phyloP scores from a whole-genome alignment of 2,329 filamentous ascomycete genomes.

The Monosporascus sp. region DNA sequence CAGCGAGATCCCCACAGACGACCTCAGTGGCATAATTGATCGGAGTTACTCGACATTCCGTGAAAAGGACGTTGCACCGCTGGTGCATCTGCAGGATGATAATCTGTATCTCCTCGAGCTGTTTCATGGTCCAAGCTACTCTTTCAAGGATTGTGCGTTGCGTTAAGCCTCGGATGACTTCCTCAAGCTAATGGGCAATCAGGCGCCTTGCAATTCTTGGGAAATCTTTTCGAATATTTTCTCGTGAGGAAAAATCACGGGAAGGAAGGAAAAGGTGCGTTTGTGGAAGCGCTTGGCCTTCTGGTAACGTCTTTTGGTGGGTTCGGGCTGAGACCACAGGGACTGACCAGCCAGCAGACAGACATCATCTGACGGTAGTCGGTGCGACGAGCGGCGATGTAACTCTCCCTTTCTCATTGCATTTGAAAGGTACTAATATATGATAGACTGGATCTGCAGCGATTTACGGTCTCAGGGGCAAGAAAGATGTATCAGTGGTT shows the following conservation, averaged over 20 bases:
- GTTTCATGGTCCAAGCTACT: conserved; percentile 92
- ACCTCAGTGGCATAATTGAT: conserved; percentile 78
- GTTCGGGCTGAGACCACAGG: not conserved
- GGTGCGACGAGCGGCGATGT: conserved; percentile 76
- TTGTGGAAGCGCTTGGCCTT: too few species aligned
- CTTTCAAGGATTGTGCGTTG: conserved; percentile 70
- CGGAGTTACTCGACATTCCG: conserved; percentile 89
- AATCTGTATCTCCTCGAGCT: conserved; percentile 86
- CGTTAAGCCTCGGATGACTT: too few species aligned
- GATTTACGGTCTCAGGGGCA: conserved; percentile 89
- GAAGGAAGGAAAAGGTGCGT: conserved; percentile 45
- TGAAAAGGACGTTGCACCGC: conserved; percentile 68
- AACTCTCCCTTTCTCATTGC: too few species aligned
- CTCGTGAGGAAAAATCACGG: conserved; percentile 66
- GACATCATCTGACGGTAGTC: conserved; percentile 80
- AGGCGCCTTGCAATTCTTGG: conserved; percentile 85
- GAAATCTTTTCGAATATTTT: conserved; percentile 94
- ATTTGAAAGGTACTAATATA: too few species aligned
- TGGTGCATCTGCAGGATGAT: conserved; percentile 64
- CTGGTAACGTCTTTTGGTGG: too few species aligned
- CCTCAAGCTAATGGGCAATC: too few species aligned
- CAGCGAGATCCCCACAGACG: conserved; percentile 72
- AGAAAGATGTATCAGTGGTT: conserved; percentile 95
- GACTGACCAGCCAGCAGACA: conserved; percentile 36
- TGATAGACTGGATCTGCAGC: conserved; percentile 75